A percentile compares a stretch with the other conserved stretches of the same genome.
Evolutionary conservation across 495 filamentous ascomycete species (phyloP).

Genomic region (Hypoxylon perforatum): DNA sequence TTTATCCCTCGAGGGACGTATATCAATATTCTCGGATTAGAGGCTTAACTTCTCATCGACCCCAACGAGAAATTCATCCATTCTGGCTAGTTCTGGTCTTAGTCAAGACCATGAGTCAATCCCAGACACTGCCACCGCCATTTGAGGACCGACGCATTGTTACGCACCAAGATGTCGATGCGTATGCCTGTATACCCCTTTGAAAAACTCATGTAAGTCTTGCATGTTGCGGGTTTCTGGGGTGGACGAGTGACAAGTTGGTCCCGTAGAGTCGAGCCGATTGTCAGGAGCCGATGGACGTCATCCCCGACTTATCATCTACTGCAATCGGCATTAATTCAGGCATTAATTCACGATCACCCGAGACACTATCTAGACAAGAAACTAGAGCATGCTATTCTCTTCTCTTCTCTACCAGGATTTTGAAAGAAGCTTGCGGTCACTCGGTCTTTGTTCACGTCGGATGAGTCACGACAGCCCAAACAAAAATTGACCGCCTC

Average conservation of each 20-base stretch:
- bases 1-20: slow-evolving; percentile 12
- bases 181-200: slow-evolving; percentile 10
- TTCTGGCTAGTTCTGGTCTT: slow-evolving; percentile 24
- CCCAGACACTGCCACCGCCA: slow-evolving; percentile 29
- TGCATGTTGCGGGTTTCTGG: slow-evolving; percentile 4
- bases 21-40: background rate
- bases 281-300: slow-evolving; percentile 2
- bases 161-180: slow-evolving; percentile 15
- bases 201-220: slow-evolving; percentile 24
- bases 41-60: background rate
- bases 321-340: background rate
- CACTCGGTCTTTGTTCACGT: slow-evolving; percentile 13
- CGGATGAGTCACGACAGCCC: slow-evolving; percentile 1
- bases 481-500: slow-evolving; percentile 8
- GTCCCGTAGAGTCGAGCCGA: background rate
- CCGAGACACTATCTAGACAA: slow-evolving; percentile 12
- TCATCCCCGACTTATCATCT: slow-evolving; percentile 3
- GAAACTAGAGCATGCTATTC: background rate
- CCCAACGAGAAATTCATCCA: background rate
- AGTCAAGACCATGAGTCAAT: slow-evolving; percentile 11
- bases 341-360: background rate
- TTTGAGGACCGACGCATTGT: slow-evolving; percentile 26
- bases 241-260: background rate
- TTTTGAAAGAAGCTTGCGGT: background rate
- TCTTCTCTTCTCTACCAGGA: background rate